Evolutionary conservation across 441 rosid genomes (phyloP), one percentile per base, ranked within the genome.

Genomic region (Erysimum pusillum): DNA sequence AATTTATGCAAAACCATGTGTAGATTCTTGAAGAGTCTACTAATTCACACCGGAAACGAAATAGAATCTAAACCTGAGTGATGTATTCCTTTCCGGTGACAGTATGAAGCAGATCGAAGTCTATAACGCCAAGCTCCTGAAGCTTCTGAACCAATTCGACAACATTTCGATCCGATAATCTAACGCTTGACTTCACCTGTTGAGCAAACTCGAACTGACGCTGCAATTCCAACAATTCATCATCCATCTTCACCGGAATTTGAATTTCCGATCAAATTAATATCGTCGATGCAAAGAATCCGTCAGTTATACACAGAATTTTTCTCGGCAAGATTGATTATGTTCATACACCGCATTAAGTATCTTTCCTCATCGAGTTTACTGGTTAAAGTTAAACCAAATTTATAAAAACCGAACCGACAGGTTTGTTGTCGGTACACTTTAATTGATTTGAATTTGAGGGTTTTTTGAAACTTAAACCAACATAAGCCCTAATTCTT

Each of bases 21-120:
- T 22, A 0, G 48, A 48, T 65, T 48, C 70, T 48, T 52, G 12
- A 12, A 20, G 35, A 18, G 45, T 67, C 7, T 48, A 65, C 31
- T 28, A 54, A 9, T 15, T 34, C 53, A 56, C 58, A 4, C 10
- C 8, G 20, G 67, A 12, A 10, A 57, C 20, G 71, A 67, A 10
- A 77, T 51, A 60, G 44, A 35, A 52, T 56, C 15, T 6, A 9
- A 74, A 92, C 99, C 41, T 93, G 91, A 80, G 99, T 91, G 83
- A 95, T 95, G 87, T 86, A 92, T 79, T 95, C 98, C 63, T 91
- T 92, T 71, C 99, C 99, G 57, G 97, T 86, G 78, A 95, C 91
- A 73, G 99, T 95, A 84, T 95, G 97, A 74, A 95, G 98, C 73
- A 95, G 99, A 79, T 93, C 93, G 87, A 95, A 95, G 83, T 95